Percentiles rank a stretch among this genome's conserved stretches.
phyloP scores from a whole-genome alignment of 768 basidiomycete genomes.

The Lyophyllum atratum region DNA sequence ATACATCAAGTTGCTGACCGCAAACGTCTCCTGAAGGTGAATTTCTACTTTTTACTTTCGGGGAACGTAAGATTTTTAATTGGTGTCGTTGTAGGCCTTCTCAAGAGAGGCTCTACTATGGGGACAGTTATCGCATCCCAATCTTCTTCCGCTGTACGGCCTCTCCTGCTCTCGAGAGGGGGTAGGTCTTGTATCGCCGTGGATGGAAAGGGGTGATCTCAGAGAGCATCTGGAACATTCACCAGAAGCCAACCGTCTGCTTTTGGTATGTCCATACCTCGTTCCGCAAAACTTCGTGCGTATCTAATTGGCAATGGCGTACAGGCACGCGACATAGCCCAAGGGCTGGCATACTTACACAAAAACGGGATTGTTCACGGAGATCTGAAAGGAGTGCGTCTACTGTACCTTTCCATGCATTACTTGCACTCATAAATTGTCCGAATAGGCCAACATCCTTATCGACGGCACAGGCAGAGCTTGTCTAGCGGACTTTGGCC shows the following conservation, averaged over 20 bases:
- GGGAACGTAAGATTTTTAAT: neutral
- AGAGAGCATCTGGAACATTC: neutral
- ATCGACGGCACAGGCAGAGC: neutral
- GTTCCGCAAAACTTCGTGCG: neutral
- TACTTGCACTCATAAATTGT: neutral
- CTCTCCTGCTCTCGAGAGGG: conserved; percentile 1
- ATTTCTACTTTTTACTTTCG: neutral
- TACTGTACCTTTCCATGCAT: neutral
- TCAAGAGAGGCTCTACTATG: neutral
- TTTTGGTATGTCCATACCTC: neutral
- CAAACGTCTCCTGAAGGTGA: neutral
- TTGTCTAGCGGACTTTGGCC: neutral
- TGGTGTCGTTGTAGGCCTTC: neutral
- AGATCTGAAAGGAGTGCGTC: neutral
- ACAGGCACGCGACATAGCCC: neutral
- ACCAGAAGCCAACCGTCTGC: neutral
- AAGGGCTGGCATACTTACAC: neutral
- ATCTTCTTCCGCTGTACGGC: conserved; percentile 18
- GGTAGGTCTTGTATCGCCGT: conserved; percentile 13
- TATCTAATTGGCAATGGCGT: too few relatives aligned
- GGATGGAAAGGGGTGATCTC: conserved; percentile 12
- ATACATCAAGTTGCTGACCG: neutral
- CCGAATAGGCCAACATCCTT: neutral
- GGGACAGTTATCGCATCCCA: conserved; percentile 8
- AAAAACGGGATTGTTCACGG: neutral